These are phyloP conservation scores for Globisporangium middletonii DNA, from an alignment of 352 stramenopile genomes.

Conservation along the genomic window DNA sequence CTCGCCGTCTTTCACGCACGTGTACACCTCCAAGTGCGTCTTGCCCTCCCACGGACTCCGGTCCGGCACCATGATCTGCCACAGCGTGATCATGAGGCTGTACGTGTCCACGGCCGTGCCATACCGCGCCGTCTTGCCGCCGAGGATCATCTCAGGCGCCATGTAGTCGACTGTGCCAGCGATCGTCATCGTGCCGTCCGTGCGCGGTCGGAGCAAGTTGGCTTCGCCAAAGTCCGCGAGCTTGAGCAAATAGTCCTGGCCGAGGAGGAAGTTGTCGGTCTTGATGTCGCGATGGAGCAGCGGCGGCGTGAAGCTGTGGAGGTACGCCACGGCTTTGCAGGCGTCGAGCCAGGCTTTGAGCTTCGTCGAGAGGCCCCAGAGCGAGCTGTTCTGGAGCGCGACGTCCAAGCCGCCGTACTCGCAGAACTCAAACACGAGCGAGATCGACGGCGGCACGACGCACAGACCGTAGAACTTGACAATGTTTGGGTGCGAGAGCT, in stretches of 20 bases:
- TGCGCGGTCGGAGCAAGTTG: conserved; percentile 71
- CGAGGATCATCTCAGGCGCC: conserved; percentile 81
- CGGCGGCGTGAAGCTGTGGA: conserved; percentile 80
- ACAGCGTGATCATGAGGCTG: conserved; percentile 84
- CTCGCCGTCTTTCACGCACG: conserved; percentile 59
- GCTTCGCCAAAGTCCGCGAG: conserved; percentile 82
- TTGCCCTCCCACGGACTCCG: conserved; percentile 69
- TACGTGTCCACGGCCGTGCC: conserved; percentile 79
- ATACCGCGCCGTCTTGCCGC: conserved; percentile 74
- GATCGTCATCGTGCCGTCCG: conserved; percentile 83
- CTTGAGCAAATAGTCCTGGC: conserved; percentile 74
- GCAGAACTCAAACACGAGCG: conserved; percentile 84
- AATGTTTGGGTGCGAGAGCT: conserved; percentile 80
- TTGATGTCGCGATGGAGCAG: conserved; percentile 83
- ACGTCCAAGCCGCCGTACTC: conserved; percentile 74
- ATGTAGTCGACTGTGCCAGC: conserved; percentile 84
- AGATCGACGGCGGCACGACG: conserved; percentile 80
- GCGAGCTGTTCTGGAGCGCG: conserved; percentile 41
- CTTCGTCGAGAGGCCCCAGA: conserved; percentile 62
- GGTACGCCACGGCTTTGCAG: conserved; percentile 70
- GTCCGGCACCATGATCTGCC: conserved; percentile 81
- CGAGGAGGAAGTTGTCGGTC: conserved; percentile 81
- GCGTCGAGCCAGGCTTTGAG: conserved; percentile 83
- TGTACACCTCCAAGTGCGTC: conserved; percentile 81
- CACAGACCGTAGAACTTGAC: conserved; percentile 79